A percentile compares a stretch with the other conserved stretches of the same genome.
Evolutionary conservation across 345 rosid genomes (phyloP).

Genomic region (Xanthoceras sorbifolium): DNA sequence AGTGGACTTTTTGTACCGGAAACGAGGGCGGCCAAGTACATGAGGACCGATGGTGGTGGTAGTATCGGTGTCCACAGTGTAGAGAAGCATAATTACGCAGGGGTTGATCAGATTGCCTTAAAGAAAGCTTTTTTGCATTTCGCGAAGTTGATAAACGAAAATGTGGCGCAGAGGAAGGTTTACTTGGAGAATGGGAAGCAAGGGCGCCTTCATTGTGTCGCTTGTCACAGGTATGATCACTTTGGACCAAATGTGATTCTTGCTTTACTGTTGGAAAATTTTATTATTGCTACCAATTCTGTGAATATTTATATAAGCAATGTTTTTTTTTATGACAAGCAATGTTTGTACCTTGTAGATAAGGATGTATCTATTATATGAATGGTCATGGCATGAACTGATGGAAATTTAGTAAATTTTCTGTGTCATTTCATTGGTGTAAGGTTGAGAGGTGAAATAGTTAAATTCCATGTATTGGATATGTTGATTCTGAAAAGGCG

Average conservation of each 20-base stretch:
- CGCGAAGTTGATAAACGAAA: slow-evolving; percentile 68
- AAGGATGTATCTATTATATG: background rate
- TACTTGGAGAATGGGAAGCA: slow-evolving; percentile 82
- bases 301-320: background rate
- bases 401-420: background rate
- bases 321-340: no score
- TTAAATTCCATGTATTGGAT: background rate
- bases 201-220: slow-evolving; percentile 76
- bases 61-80: slow-evolving; percentile 30
- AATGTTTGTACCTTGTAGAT: background rate
- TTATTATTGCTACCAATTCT: background rate
- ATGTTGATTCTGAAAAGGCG: background rate
- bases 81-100: slow-evolving; percentile 36
- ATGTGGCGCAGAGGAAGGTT: slow-evolving; percentile 52
- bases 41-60: slow-evolving; percentile 42
- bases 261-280: slow-evolving; percentile 8
- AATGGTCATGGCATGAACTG: background rate
- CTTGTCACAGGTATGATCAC: slow-evolving; percentile 79
- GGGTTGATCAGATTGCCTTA: slow-evolving; percentile 59
- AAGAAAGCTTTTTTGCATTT: slow-evolving; percentile 75
- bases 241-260: slow-evolving; percentile 28
- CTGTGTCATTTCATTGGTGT: background rate
- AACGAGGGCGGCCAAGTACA: slow-evolving; percentile 53
- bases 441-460: background rate
- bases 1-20: slow-evolving; percentile 50